Evolutionary conservation across 345 rosid genomes (phyloP), one percentile per base, ranked within the genome.

Genomic region (Brassica nigra): DNA sequence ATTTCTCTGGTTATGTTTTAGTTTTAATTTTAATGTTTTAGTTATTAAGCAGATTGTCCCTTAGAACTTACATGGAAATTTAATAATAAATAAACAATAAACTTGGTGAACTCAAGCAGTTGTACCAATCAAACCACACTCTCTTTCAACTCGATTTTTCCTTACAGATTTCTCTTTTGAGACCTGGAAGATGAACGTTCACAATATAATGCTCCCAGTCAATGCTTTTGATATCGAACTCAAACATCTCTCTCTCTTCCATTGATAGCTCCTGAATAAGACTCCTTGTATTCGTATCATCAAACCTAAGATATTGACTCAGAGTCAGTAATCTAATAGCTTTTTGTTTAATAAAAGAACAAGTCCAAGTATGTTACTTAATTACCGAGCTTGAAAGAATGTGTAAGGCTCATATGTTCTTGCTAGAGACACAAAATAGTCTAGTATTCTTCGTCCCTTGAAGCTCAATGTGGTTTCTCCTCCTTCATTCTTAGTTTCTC

Each of bases 151-250:
- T 23, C 33, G 37, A 73, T 67, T 23, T 34, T 79, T 3, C 0
- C 0, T 15, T 16, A 28, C 61, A 42, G 10, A 3, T 8, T 8
- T 58, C 3, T 4, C 7, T 73, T 33, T 58, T 77, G 74, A 80
- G 47, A 57, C 68, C 81, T 6, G 86, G 88, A 52, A 87, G 76
- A 68, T 86, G 88, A 68, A 78, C 49, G n/a, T 80, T 67, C 6
- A 57, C 29, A 30, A 89, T 62, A 73, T 80, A 87, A 76, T 86
- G 27, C 70, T 73, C 47, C 87, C 88, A 89, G 47, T 81, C 77
- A 58, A 87, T 75, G 71, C 57, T 36, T 34, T 49, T 73, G 12
- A 71, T 6, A 58, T 87, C 77, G 1, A 84, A 71, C 4, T 57
- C 79, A 49, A 85, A 86, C 18, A 28, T 74, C 10, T 27, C 57